Conservation (phyloP, 2,329 filamentous ascomycete genomes). For the Stachybotrys echinatus region DNA sequence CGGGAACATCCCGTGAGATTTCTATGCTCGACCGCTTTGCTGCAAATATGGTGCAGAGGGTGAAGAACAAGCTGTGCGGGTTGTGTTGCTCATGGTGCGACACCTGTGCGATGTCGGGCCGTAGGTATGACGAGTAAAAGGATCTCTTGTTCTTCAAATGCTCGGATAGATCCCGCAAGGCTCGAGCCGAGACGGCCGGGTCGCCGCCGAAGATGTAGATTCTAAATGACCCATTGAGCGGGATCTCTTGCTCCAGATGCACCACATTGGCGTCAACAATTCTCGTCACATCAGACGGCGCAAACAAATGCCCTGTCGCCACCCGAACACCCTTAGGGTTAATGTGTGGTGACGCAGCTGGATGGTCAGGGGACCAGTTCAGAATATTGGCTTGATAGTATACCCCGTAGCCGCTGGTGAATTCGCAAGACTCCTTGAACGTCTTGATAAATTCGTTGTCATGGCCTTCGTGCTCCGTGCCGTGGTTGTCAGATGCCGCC, state of each 20-base stretch:
- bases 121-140: conserved; percentile 65
- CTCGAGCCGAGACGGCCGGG: conserved; percentile 50
- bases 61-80: conserved; percentile 79
- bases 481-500: conserved; percentile 46
- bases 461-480: conserved; percentile 26
- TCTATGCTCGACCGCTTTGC: conserved; percentile 64
- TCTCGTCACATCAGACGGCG: conserved; percentile 75
- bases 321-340: conserved; percentile 61
- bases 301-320: conserved; percentile 69
- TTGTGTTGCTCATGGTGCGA: conserved; percentile 78
- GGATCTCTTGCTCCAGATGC: conserved; percentile 84
- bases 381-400: conserved; percentile 76
- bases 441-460: conserved; percentile 82
- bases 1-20: conserved; percentile 65
- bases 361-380: conserved; percentile 75
- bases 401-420: conserved; percentile 88
- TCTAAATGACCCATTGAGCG: conserved; percentile 81
- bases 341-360: conserved; percentile 65
- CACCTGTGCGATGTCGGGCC: conserved; percentile 55
- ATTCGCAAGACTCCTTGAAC: conserved; percentile 88
- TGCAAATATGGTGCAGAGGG: conserved; percentile 71
- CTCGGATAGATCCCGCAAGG: conserved; percentile 64
- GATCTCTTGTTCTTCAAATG: conserved; percentile 61
- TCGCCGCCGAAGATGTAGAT: conserved; percentile 81
- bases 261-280: conserved; percentile 87